Conservation (phyloP, 1,139 yeast species). For the Nadsonia commutata region DNA sequence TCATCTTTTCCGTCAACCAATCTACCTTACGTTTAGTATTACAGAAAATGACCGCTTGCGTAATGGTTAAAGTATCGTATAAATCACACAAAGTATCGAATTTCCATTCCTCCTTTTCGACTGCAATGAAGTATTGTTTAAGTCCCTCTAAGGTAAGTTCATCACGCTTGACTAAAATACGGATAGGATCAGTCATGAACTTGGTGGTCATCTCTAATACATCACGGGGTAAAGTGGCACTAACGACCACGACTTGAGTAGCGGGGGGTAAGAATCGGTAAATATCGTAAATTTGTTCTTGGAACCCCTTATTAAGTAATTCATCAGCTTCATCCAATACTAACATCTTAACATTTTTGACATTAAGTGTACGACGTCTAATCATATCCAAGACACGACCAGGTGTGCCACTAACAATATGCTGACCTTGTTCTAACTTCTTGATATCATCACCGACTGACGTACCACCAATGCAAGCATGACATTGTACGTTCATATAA, state of each 20-base stretch:
- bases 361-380: slow-evolving; percentile 51
- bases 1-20: slow-evolving; percentile 72
- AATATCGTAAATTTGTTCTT: slow-evolving; percentile 83
- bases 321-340: slow-evolving; percentile 94
- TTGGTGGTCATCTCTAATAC: slow-evolving; percentile 76
- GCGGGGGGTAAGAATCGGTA: slow-evolving; percentile 66
- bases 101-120: slow-evolving; percentile 90
- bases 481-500: slow-evolving; percentile 64
- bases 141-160: slow-evolving; percentile 83
- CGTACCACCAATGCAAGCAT: slow-evolving; percentile 91
- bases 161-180: slow-evolving; percentile 79
- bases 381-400: slow-evolving; percentile 87
- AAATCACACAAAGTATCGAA: slow-evolving; percentile 87
- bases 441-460: slow-evolving; percentile 69
- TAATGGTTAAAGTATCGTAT: slow-evolving; percentile 85
- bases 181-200: slow-evolving; percentile 83
- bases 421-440: slow-evolving; percentile 62
- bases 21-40: slow-evolving; percentile 86
- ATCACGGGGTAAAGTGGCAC: slow-evolving; percentile 81
- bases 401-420: slow-evolving; percentile 94
- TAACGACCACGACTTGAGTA: slow-evolving; percentile 83
- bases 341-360: slow-evolving; percentile 66
- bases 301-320: slow-evolving; percentile 76
- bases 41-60: slow-evolving; percentile 93
- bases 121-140: slow-evolving; percentile 72